Evolutionary conservation across 495 filamentous ascomycete genomes (phyloP), one percentile per base, ranked within the genome.

Genomic region (Aspergillus taichungensis): DNA sequence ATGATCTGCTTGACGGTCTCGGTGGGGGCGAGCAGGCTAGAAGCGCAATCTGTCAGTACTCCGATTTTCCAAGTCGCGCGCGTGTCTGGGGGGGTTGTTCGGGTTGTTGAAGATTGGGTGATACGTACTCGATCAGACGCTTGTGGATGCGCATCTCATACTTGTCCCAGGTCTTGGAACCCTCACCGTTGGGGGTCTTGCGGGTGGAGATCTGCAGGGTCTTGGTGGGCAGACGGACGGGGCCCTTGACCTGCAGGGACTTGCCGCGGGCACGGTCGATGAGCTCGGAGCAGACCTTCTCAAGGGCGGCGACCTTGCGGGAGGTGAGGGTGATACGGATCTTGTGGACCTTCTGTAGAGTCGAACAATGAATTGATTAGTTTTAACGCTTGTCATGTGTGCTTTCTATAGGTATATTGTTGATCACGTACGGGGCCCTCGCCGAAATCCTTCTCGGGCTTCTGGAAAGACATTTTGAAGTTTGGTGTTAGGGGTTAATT

Each of bases 1-100:
- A 98, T 98, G 79, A 98, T 97, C 80, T 95, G 89, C 84, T 98
- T 98, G 70, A 98, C 92, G 49, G 95, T 88, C 80, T 98, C 92
- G 58, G 92, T 98, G 44, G 92, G 92, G 50, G 92, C 92, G 68
- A 91, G 92, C 46, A 97, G 76, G 75, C 88, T 91, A 55, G 35
- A 49, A 48, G 54, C 27, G 55, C 32, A 38, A 18, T 11, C 13
- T 11, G 29, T 54, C 32, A 43, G 47, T 44, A 35, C 54, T 43
- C 48, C 31, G 4, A 28, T 40, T 29, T 30, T 4, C 18, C 18
- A 24, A 24, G 18, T 24, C 18, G 18, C 18, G 18, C 18, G 18
- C 18, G n/a, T n/a, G n/a, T n/a, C n/a, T n/a, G n/a, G n/a, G n/a
- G n/a, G n/a, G n/a, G n/a, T n/a, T n/a, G n/a, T n/a, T n/a, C n/a